phyloP scores from a whole-genome alignment of 352 stramenopile species.

The Phytopythium sindhum region DNA sequence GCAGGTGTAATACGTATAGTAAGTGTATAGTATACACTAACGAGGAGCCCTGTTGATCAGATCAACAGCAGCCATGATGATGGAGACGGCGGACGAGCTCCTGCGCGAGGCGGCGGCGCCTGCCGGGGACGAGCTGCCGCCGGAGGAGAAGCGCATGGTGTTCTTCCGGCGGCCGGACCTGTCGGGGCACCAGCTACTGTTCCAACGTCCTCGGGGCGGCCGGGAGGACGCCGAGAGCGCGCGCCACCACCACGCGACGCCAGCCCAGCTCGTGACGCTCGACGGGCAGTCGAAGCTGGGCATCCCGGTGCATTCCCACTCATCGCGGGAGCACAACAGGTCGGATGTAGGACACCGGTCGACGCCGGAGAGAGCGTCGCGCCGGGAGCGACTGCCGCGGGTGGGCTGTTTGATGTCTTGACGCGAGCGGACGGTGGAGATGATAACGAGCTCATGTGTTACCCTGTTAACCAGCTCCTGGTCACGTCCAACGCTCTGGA shows the following conservation, averaged over 20 bases:
- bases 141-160: conserved; percentile 30
- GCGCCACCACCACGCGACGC: conserved; percentile 10
- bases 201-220: conserved; percentile 19
- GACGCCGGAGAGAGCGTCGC: background rate
- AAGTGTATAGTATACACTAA: background rate
- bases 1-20: background rate
- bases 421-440: background rate
- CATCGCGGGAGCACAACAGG: background rate
- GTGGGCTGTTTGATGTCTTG: background rate
- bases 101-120: conserved; percentile 11
- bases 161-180: conserved; percentile 50
- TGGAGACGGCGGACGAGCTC: conserved; percentile 30
- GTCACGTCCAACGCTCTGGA: conserved; percentile 38
- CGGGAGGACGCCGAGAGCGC: background rate
- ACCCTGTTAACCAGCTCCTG: conserved; percentile 22
- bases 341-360: background rate
- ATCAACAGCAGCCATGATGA: conserved; percentile 1
- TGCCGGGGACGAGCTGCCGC: conserved; percentile 5
- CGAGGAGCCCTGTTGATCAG: background rate
- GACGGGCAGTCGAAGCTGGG: conserved; percentile 45
- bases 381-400: background rate
- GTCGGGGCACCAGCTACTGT: conserved; percentile 33
- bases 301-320: conserved; percentile 13
- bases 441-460: background rate
- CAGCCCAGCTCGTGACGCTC: conserved; percentile 48